Evolutionary conservation across 192 early-diverging fungal species (phyloP).

Genomic region (Radiomyces spectabilis): DNA sequence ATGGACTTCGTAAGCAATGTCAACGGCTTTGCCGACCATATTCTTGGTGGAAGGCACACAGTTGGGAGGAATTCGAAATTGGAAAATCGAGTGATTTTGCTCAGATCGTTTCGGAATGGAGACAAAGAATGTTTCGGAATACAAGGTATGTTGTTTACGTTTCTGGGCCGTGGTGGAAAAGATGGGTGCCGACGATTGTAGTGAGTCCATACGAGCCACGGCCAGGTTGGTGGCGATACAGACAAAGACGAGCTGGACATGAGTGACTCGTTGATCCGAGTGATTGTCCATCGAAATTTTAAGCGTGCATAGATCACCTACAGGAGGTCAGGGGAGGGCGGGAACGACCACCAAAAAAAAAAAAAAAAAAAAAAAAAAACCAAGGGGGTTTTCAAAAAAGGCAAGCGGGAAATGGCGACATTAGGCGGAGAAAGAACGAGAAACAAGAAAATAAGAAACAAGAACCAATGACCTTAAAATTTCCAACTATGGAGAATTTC

Average conservation of each 20-base stretch:
- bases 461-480: background rate
- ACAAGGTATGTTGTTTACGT: background rate
- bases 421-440: too few relatives aligned
- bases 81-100: background rate
- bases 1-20: slow-evolving; percentile 9
- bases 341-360: background rate
- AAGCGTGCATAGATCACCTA: slow-evolving; percentile 11
- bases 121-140: slow-evolving; percentile 1
- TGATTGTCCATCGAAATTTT: slow-evolving; percentile 9
- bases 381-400: background rate
- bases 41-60: slow-evolving; percentile 2
- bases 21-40: background rate
- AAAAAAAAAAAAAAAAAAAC: background rate
- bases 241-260: slow-evolving; percentile 5
- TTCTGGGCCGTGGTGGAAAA: background rate
- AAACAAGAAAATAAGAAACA: background rate
- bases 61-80: background rate
- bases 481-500: background rate
- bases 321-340: background rate
- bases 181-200: background rate
- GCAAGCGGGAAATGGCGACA: too few relatives aligned
- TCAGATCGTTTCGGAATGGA: background rate
- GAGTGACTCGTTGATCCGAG: slow-evolving; percentile 11
- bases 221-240: background rate
- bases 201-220: background rate